Evolutionary conservation across 225 moss, liverwort and hornwort species (phyloP).

Genomic region (Rhytidiadelphus loreus): DNA sequence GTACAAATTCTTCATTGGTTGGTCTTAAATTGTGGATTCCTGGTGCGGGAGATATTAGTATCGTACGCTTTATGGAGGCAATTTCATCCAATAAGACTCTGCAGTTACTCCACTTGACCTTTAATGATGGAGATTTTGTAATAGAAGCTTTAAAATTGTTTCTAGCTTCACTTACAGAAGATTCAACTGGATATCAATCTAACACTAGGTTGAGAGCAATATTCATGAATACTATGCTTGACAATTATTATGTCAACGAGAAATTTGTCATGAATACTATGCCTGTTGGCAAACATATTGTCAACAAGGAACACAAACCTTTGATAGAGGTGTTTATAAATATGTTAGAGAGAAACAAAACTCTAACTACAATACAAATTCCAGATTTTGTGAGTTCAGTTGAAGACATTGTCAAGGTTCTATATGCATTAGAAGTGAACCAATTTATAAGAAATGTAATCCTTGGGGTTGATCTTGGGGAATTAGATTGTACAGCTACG

Average conservation of each 20-base stretch:
- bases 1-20: too few relatives aligned
- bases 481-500: too few relatives aligned
- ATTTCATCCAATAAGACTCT: background rate
- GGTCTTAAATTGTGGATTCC: rapidly evolving
- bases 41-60: rapidly evolving
- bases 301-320: too few relatives aligned
- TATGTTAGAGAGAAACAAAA: background rate
- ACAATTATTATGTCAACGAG: too few relatives aligned
- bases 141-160: background rate
- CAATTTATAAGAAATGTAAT: background rate
- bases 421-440: background rate
- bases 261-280: too few relatives aligned
- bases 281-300: too few relatives aligned
- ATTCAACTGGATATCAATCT: background rate
- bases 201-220: background rate
- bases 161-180: background rate
- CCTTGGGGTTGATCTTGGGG: too few relatives aligned
- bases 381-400: rapidly evolving
- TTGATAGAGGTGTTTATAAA: background rate
- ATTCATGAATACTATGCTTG: too few relatives aligned
- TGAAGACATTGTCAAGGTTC: background rate
- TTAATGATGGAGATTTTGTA: rapidly evolving
- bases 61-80: rapidly evolving
- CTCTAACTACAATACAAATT: background rate
- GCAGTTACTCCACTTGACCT: background rate